Evolutionary conservation across 2,329 filamentous ascomycete species (phyloP), one percentile per base, ranked within the genome.

Genomic region (Colletotrichum sp.): DNA sequence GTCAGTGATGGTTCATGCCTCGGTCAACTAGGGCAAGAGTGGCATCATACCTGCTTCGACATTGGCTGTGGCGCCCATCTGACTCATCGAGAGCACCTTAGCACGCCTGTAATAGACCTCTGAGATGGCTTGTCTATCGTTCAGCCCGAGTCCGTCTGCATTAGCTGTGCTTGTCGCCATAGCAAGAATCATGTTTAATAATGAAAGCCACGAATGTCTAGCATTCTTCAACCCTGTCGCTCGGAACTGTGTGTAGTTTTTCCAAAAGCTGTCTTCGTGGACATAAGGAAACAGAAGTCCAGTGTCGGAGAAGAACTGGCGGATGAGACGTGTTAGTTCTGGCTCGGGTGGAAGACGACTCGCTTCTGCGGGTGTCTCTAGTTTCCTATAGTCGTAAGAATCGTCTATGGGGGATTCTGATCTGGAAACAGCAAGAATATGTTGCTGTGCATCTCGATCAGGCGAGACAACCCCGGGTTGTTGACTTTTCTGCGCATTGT

Each of bases 131-230:
- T 83, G 82, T 28, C 87, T 81, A 36, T 86, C 81, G 26, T 83
- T 80, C 1, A 85, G 79, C 7, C 79, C 81, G 9, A 83, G 72
- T 8, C 81, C 80, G 3, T 72, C 78, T 32, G 81, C 80, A 8
- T 81, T 79, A 10, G 79, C 82, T 2, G 84, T 83, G 21, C 83
- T 86, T 15, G 82, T 85, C 0, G 87, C 86, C 82, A 90, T 86
- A 2, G 89, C 88, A 2, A 90, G 81, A 0, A 90, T 84, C 71
- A 89, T 87, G 66, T 90, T 90, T 0, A 90, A 78, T 4, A 90
- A 78, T 1, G 87, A 88, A 0, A 90, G 83, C 89, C 89, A 90
- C 0, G 88, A 87, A n/a, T 85, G 84, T 1, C 88, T 82, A 1
- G 86, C 84, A 5, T 81, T 83, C 0, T 79, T 82, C 52, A 86